These are phyloP conservation scores for Dioszegia aurantiaca DNA, from an alignment of 768 basidiomycete species.

Conservation along the genomic window DNA sequence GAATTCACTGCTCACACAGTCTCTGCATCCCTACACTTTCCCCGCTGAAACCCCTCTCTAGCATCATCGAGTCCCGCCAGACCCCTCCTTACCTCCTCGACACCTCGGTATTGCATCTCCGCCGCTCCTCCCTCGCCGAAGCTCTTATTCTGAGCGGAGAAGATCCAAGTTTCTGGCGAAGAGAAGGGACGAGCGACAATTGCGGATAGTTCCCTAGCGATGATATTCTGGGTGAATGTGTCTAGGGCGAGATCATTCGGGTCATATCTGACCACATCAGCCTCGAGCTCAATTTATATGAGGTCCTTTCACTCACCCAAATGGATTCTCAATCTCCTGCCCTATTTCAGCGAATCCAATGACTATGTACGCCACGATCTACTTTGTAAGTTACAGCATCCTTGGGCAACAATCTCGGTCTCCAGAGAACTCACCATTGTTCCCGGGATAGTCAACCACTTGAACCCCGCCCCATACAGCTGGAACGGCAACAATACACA, in stretches of 20 bases:
- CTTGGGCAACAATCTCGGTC: not conserved
- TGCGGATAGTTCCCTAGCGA: conserved; percentile 45
- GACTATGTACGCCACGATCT: conserved; percentile 47
- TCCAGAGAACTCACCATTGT: conserved; percentile 31
- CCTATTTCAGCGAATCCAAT: conserved; percentile 44
- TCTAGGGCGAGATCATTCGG: conserved; percentile 49
- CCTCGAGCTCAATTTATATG: too few relatives aligned
- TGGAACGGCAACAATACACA: conserved; percentile 48
- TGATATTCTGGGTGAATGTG: conserved; percentile 48
- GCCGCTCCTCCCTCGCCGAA: conserved; percentile 12
- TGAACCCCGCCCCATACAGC: conserved; percentile 42
- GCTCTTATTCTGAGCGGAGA: conserved; percentile 29
- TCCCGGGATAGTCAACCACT: conserved; percentile 49
- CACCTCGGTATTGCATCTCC: conserved; percentile 2
- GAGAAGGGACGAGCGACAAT: conserved; percentile 46
- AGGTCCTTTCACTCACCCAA: conserved; percentile 22
- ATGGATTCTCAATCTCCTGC: conserved; percentile 45
- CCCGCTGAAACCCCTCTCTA: not conserved
- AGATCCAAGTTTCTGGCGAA: conserved; percentile 45
- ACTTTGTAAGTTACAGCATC: not conserved
- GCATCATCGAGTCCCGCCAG: not conserved
- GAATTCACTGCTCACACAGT: too few relatives aligned
- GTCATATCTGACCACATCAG: conserved; percentile 38
- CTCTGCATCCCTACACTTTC: too few relatives aligned
- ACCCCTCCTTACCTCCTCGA: conserved; percentile 4